These are phyloP conservation scores for Eremochloa ophiuroides DNA, from an alignment of 176 grass and related monocot genomes.

Conservation along the genomic window DNA sequence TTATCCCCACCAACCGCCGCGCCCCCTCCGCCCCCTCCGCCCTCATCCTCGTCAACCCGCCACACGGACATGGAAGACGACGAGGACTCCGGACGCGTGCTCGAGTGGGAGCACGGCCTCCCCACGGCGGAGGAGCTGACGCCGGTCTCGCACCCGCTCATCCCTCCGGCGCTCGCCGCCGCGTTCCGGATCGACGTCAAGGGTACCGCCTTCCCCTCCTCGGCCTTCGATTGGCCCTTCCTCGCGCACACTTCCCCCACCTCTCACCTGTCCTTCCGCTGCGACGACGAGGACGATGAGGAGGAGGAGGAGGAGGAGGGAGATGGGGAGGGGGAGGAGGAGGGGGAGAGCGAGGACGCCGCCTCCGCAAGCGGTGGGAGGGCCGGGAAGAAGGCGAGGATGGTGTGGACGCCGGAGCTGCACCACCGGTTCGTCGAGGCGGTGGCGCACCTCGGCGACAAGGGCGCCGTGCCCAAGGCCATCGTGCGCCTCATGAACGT, in stretches of 20 bases:
- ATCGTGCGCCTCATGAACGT: conserved; percentile 96
- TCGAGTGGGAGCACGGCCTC: conserved; percentile 75
- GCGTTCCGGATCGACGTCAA: conserved; percentile 59
- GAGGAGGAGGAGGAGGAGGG: conserved; percentile 6
- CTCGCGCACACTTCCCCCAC: conserved; percentile 27
- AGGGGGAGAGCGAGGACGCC: background rate
- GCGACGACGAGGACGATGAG: conserved; percentile 17
- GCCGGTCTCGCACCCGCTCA: conserved; percentile 53
- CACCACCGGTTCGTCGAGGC: conserved; percentile 96
- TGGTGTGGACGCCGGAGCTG: conserved; percentile 85
- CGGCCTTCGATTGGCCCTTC: background rate
- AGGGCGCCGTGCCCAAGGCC: conserved; percentile 86
- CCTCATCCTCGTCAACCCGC: background rate
- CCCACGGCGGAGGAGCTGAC: conserved; percentile 48
- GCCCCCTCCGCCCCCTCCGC: background rate
- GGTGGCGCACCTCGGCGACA: conserved; percentile 70
- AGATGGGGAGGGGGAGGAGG: conserved; percentile 32
- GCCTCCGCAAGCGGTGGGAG: background rate
- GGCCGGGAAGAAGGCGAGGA: conserved; percentile 51
- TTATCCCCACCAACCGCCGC: conserved; percentile 26
- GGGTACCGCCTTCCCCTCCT: conserved; percentile 23
- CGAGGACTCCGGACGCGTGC: conserved; percentile 25
- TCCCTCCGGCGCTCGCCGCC: conserved; percentile 63
- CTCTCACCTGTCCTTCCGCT: conserved; percentile 22
- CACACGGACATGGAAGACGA: background rate